Evolutionary conservation across 2,329 filamentous ascomycete species (phyloP).

Genomic region (Hymenoscyphus occultus): DNA sequence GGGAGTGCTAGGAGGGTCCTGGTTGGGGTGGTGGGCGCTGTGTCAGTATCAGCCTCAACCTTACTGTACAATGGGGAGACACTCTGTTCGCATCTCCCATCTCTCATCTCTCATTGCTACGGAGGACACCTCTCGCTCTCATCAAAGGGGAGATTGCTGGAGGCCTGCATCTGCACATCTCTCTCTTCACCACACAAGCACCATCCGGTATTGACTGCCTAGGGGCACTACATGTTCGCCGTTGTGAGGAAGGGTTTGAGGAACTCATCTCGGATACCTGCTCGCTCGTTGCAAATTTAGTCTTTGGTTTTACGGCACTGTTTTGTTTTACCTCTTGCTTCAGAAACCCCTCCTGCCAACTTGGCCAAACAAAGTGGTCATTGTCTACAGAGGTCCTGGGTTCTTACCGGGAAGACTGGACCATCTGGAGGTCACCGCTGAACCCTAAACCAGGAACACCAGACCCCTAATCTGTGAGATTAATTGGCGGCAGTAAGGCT

Average conservation of each 20-base stretch:
- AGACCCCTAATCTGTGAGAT: neutral
- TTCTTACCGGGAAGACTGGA: neutral
- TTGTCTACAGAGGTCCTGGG: neutral
- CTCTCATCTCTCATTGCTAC: no score
- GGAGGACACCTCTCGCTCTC: no score
- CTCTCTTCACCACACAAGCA: no score
- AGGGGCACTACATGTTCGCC: no score
- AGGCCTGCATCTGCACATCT: no score
- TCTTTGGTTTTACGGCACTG: neutral
- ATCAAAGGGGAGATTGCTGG: no score
- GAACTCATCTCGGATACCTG: neutral
- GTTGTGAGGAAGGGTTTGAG: no score
- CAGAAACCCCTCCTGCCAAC: neutral
- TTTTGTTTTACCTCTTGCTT: neutral
- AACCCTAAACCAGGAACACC: slow-evolving; percentile 3
- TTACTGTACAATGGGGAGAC: no score
- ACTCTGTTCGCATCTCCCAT: no score
- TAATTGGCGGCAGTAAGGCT: neutral
- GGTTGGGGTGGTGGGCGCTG: neutral
- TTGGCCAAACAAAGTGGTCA: neutral
- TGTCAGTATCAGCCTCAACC: no score
- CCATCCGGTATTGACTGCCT: no score
- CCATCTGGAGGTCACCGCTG: neutral
- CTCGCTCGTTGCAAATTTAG: neutral
- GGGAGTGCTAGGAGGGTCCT: neutral